These are phyloP conservation scores for Miamiensis avidus DNA, from an alignment of 169 alveolate species.

Conservation along the genomic window DNA sequence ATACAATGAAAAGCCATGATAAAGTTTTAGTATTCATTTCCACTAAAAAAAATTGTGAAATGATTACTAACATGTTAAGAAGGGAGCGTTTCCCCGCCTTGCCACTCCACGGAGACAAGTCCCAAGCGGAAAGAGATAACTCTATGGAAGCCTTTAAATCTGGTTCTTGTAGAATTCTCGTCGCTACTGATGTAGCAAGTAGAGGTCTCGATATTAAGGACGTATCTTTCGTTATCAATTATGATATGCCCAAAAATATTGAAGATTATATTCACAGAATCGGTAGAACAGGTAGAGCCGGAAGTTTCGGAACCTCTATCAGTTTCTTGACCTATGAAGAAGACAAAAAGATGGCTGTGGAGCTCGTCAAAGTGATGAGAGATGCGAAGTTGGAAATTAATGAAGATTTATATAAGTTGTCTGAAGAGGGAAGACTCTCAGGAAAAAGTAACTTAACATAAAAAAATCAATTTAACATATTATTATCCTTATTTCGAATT, in stretches of 20 bases:
- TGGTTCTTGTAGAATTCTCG: slow-evolving; percentile 64
- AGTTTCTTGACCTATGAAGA: slow-evolving; percentile 53
- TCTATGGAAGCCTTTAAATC: slow-evolving; percentile 68
- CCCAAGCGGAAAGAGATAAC: slow-evolving; percentile 91
- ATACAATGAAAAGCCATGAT: slow-evolving; percentile 25
- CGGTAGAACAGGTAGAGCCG: slow-evolving; percentile 99
- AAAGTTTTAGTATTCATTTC: slow-evolving; percentile 41
- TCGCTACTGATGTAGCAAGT: slow-evolving; percentile 95
- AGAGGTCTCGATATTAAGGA: slow-evolving; percentile 98
- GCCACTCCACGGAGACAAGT: slow-evolving; percentile 98
- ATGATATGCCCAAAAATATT: slow-evolving; percentile 97
- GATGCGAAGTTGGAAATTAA: slow-evolving; percentile 53
- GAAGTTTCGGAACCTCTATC: slow-evolving; percentile 88
- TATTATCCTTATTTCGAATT: no score
- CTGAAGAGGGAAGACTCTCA: slow-evolving; percentile 4
- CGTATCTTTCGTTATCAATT: slow-evolving; percentile 97
- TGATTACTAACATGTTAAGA: slow-evolving; percentile 11
- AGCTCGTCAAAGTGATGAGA: slow-evolving; percentile 42
- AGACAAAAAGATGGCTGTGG: slow-evolving; percentile 53
- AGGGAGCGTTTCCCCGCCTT: slow-evolving; percentile 31
- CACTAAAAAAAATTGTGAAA: slow-evolving; percentile 47
- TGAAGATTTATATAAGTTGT: slow-evolving; percentile 47
- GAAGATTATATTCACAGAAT: slow-evolving; percentile 98
- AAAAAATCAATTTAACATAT: no score
- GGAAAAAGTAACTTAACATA: no score